Evolutionary conservation across 805 yeast species (phyloP), one percentile per base, ranked within the genome.

Genomic region (Metahyphopichia silvanorum): DNA sequence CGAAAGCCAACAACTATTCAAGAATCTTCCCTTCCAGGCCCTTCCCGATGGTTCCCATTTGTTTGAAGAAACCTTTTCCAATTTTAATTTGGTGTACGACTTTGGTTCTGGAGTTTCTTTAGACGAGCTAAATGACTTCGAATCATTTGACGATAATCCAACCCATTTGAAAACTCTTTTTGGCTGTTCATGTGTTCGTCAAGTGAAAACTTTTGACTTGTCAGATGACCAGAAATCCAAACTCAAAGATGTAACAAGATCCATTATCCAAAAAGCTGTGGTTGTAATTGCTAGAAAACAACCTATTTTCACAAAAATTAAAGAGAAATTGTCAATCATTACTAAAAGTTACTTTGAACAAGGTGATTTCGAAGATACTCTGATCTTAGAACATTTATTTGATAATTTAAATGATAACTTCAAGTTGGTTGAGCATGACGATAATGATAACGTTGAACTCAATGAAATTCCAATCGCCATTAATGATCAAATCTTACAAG

Each of bases 31-130:
- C 3, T 93, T 93, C 51, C 97, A 89, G 53, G 95, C 96, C 2
- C 63, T 93, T 15, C 98, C 98, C 0, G 98, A 93, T 59, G 98
- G 98, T 4, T 82, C 94, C 2, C 98, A 93, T 55, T 71, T 89
- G 15, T 91, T 81, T 52, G 95, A 88, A 53, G 98, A 93, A 56
- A 88, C 95, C 1, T 87, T 89, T 51, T 82, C 95, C 16, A 86
- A 86, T 52, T 91, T 91, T 60, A 89, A 95, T 16, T 63, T 91
- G 27, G 71, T 83, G 5, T 85, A 78, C 51, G 87, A 87, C 53
- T 77, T 76, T 32, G 59, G 63, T 17, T 58, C 57, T 19, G 58
- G 66, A 14, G 47, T 46, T 16, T 66, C 77, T 9, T 74, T 79
- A 13, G 78, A 65, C 31, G 56, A 69, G 37, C 57, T 66, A 22